Evolutionary conservation across 179 eudicot genomes (phyloP).

Genomic region (Beta corolliflora): DNA sequence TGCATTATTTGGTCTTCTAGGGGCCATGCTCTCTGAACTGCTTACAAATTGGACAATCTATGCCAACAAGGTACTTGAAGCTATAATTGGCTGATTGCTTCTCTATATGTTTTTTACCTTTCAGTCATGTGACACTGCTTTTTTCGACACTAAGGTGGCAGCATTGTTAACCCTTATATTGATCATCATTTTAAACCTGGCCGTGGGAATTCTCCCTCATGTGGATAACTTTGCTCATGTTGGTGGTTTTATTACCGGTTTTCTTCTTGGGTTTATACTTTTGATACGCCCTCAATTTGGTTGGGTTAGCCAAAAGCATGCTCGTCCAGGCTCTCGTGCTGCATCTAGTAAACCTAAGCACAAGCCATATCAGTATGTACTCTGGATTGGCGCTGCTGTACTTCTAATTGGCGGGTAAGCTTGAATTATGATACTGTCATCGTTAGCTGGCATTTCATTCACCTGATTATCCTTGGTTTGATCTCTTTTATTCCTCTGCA

Average conservation of each 20-base stretch:
- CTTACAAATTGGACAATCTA: slow-evolving; percentile 49
- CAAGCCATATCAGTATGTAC: slow-evolving; percentile 42
- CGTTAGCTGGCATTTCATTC: not conserved
- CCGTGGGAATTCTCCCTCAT: slow-evolving; percentile 56
- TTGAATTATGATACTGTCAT: not conserved
- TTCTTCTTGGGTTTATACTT: slow-evolving; percentile 52
- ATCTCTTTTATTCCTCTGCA: not conserved
- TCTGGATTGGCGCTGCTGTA: slow-evolving; percentile 30
- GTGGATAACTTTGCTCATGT: slow-evolving; percentile 63
- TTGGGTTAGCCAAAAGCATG: slow-evolving; percentile 42
- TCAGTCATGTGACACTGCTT: not conserved
- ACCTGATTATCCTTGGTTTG: not conserved
- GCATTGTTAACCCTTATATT: slow-evolving; percentile 46
- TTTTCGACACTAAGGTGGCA: slow-evolving; percentile 34
- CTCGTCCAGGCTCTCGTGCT: slow-evolving; percentile 19
- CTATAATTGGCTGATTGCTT: not conserved
- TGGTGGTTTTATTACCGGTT: slow-evolving; percentile 57
- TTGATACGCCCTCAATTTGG: slow-evolving; percentile 53
- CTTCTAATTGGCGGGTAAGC: slow-evolving; percentile 36
- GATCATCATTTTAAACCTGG: slow-evolving; percentile 46
- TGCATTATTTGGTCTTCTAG: slow-evolving; percentile 46
- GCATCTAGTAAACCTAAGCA: slow-evolving; percentile 31
- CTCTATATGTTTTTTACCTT: not conserved
- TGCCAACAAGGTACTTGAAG: slow-evolving; percentile 42
- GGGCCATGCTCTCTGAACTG: slow-evolving; percentile 53